Evolutionary conservation across 2,329 filamentous ascomycete genomes (phyloP), one percentile per base, ranked within the genome.

Genomic region (Xylaria sp.): DNA sequence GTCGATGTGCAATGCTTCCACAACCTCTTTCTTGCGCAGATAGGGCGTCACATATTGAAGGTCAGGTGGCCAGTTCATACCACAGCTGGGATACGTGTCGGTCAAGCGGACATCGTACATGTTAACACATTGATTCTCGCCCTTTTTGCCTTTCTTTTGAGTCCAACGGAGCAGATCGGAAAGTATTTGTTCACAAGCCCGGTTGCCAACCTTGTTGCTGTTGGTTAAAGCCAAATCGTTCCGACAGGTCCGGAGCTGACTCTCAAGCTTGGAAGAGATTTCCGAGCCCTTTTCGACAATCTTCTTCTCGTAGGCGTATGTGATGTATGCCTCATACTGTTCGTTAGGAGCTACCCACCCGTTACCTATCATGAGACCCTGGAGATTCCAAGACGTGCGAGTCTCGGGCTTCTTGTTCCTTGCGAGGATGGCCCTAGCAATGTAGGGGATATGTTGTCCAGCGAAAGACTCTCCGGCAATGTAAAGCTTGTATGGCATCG

Each of bases 31-130:
- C 58, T 89, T 88, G 60, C 91, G 90, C 54, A 99, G 85, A 75
- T 98, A 99, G 0, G 93, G 92, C 5, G 87, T 91, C 21, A 99
- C 85, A 51, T 85, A 74, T 47, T 78, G 77, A 71, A 99, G 82
- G 77, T 99, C 95, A 66, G 93, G 90, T 31, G 95, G 95, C 96
- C 96, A 99, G 79, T 93, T 94, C 93, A 97, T 97, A 68, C 95
- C 95, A 75, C 95, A 99, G 65, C 89, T 90, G 4, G 91, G 90
- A 75, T 86, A 92, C 6, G 80, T 80, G 76, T 99, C 95, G 66
- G 83, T 88, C 47, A 97, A 83, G 47, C 94, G 91, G 54, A 98
- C 85, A 75, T 99, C 95, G 76, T 99, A 99, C 92, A 98, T 97
- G 79, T 99, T 99, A 74, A 88, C 76, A 76, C 96, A 99, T 71